A percentile compares a stretch with the other conserved stretches of the same genome.
Evolutionary conservation across 169 alveolate genomes (phyloP).

Genomic region (Cyclospora cayetanensis): DNA sequence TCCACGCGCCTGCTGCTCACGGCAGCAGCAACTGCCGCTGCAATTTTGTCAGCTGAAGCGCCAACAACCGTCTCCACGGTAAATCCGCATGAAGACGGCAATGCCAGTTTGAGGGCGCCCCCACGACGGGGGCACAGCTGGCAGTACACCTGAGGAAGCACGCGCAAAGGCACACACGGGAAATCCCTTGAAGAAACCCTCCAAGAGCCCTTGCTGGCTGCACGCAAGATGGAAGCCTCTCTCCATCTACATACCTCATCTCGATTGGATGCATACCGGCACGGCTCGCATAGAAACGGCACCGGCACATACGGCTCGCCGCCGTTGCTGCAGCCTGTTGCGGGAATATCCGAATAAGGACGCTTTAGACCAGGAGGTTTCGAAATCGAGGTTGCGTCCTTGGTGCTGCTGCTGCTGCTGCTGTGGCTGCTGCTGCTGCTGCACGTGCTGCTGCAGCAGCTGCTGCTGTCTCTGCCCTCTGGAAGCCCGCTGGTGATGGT

Average conservation of each 20-base stretch:
- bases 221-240: too few species aligned
- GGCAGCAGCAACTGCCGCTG: slow-evolving; percentile 38
- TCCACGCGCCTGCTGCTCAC: not conserved
- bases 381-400: not conserved
- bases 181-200: too few species aligned
- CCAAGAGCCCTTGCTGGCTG: too few species aligned
- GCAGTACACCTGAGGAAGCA: slow-evolving; percentile 70
- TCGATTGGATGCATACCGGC: slow-evolving; percentile 7
- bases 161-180: not conserved
- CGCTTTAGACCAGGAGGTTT: not conserved
- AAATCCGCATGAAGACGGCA: slow-evolving; percentile 7
- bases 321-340: slow-evolving; percentile 31
- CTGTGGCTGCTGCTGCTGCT: too few species aligned
- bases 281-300: slow-evolving; percentile 44
- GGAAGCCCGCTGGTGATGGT: not conserved
- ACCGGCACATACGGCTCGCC: not conserved
- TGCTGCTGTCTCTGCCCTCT: slow-evolving; percentile 30
- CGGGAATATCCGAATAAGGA: not conserved
- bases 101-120: slow-evolving; percentile 79
- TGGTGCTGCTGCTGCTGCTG: slow-evolving; percentile 44
- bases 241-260: slow-evolving; percentile 14
- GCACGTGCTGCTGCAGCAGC: slow-evolving; percentile 34
- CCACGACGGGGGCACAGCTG: slow-evolving; percentile 80
- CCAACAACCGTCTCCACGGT: not conserved
- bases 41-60: not conserved